Base-by-base conservation (phyloP, 345 rosid genomes). In the Turnera subulata region DNA sequence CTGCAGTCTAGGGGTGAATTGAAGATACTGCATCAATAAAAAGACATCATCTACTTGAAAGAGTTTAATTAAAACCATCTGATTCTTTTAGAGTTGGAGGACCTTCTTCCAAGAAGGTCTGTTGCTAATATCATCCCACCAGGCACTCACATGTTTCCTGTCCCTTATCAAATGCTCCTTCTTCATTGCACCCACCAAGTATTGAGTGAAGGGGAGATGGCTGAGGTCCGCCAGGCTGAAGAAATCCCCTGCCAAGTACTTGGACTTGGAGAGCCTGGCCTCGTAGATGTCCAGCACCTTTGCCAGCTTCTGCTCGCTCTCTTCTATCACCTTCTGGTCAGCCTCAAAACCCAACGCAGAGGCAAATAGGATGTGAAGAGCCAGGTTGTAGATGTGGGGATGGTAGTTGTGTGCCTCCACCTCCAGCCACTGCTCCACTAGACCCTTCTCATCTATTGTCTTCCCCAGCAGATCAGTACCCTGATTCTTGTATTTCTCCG, bases 381-480 rank as follows among this genome's bases (percentile, higher is more conserved):
- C 65, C 2, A 83, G 17, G 44, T 65, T 56, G 46, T 64, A 63
- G 25, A 83, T 50, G 0, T 71, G 80, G 10, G 86, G 96, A 65
- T 85, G 68, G 73, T 15, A 83, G 55, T 59, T 68, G 0, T 76
- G 75, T 2, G 88, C 86, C 55, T 85, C 92, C 0, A 83, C 83
- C 9, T 88, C 84, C 0, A 88, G 73, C 92, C 92, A 88, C 35
- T 80, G 89, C 37, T 83, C 96, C 4, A 88, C 88, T 2, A 69
- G 66, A 0, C 82, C 96, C 43, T 76, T 78, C 11, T 73, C 82
- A 59, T 81, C 80, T 18, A 70, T 16, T 1, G 75, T 75, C 32
- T 72, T 53, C 0, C 82, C 79, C 11, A 78, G 63, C 19, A 81
- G 71, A 18, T 75, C 79, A 7, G 73, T 75, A 16, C 79, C 80